Evolutionary conservation across 2,329 filamentous ascomycete genomes (phyloP).

Genomic region (Blastomyces parvus): DNA sequence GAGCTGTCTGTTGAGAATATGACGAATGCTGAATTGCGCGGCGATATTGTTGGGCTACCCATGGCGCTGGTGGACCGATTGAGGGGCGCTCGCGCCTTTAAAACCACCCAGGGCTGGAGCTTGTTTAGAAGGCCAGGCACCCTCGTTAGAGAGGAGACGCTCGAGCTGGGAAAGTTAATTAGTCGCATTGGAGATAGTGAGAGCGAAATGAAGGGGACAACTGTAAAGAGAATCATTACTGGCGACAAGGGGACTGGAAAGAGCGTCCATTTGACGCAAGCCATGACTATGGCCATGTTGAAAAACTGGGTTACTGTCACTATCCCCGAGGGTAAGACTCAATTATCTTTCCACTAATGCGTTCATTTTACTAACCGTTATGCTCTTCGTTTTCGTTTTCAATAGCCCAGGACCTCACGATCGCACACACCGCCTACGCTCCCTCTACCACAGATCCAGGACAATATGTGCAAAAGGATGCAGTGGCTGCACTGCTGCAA

Average conservation of each 20-base stretch:
- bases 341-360: neutral
- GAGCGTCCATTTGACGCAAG: conserved; percentile 76
- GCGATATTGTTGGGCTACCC: conserved; percentile 60
- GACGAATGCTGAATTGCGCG: conserved; percentile 47
- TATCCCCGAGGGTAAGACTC: conserved; percentile 68
- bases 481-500: conserved; percentile 63
- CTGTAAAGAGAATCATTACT: conserved; percentile 54
- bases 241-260: conserved; percentile 73
- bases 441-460: conserved; percentile 48
- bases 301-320: conserved; percentile 84
- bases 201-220: conserved; percentile 25
- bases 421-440: conserved; percentile 70
- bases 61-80: conserved; percentile 66
- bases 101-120: conserved; percentile 77
- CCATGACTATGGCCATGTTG: conserved; percentile 67
- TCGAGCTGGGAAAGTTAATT: conserved; percentile 58
- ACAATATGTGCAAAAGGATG: conserved; percentile 67
- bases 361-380: neutral
- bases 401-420: conserved; percentile 68
- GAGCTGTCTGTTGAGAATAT: conserved; percentile 50
- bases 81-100: conserved; percentile 80
- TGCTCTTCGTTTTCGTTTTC: neutral
- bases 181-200: conserved; percentile 41
- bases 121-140: conserved; percentile 75
- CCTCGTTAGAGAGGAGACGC: conserved; percentile 68